Conservation (phyloP, 495 filamentous ascomycete species). For the Lichenothelia convexa region DNA sequence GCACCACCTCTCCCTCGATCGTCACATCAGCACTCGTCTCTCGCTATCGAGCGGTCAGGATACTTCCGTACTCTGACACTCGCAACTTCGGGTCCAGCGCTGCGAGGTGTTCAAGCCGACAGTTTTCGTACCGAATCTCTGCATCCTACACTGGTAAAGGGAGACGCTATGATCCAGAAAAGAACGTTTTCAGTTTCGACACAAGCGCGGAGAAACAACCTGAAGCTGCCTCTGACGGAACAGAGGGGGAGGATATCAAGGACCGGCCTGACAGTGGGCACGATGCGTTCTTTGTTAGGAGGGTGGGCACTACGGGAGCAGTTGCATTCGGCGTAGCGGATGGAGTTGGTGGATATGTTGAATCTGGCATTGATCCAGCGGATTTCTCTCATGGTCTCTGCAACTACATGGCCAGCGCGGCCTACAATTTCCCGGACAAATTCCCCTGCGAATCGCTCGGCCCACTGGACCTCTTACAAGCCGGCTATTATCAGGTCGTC, state of each 20-base stretch:
- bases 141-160: constrained; percentile 66
- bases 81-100: background rate
- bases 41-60: no score
- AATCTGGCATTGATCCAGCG: constrained; percentile 78
- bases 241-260: constrained; percentile 29
- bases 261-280: constrained; percentile 66
- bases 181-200: constrained; percentile 11
- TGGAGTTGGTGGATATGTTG: constrained; percentile 87
- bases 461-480: constrained; percentile 57
- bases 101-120: background rate
- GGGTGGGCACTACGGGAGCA: constrained; percentile 37
- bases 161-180: constrained; percentile 43
- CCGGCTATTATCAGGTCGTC: constrained; percentile 64
- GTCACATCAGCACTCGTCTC: no score
- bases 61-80: no score
- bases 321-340: constrained; percentile 75
- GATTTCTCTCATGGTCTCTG: constrained; percentile 94
- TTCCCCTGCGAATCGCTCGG: constrained; percentile 29
- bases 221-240: constrained; percentile 6
- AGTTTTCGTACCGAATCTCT: constrained; percentile 44
- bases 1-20: no score
- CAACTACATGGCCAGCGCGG: constrained; percentile 66
- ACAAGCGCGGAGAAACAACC: constrained; percentile 6
- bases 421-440: constrained; percentile 17
- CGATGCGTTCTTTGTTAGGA: constrained; percentile 88